Percentiles rank a stretch among this genome's conserved stretches.
Evolutionary conservation across 208 protist genomes (phyloP).

Genomic region (Balamuthia mandrillaris): DNA sequence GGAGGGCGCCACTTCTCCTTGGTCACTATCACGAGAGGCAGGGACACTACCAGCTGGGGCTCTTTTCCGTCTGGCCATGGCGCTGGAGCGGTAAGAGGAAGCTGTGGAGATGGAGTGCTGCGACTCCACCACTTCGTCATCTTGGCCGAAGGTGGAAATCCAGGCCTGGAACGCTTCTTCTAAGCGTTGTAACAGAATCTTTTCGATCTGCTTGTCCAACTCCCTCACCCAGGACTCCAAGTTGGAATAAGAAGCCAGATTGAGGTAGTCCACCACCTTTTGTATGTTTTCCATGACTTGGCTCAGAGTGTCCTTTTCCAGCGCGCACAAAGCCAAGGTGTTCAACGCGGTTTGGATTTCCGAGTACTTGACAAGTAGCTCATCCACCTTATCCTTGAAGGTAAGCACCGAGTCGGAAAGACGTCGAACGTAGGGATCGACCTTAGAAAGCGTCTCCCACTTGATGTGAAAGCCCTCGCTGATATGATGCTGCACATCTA

Average conservation of each 20-base stretch:
- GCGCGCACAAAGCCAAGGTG: constrained; percentile 59
- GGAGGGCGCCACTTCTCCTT: no score
- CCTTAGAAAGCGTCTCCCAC: constrained; percentile 56
- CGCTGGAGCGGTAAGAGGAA: no score
- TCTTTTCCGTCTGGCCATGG: no score
- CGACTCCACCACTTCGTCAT: not conserved
- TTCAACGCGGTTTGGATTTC: constrained; percentile 61
- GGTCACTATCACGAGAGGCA: no score
- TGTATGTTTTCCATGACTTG: constrained; percentile 5
- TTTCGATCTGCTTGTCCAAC: constrained; percentile 65
- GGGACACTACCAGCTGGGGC: no score
- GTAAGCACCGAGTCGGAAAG: constrained; percentile 58
- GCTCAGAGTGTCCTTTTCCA: not conserved
- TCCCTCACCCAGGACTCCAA: constrained; percentile 67
- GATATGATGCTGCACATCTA: constrained; percentile 63
- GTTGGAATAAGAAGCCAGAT: constrained; percentile 69
- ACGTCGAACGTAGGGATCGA: constrained; percentile 67
- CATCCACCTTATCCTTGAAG: constrained; percentile 69
- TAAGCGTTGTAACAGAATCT: constrained; percentile 60
- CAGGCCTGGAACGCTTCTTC: constrained; percentile 61
- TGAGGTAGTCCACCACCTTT: constrained; percentile 73
- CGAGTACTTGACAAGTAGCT: constrained; percentile 52
- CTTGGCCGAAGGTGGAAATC: constrained; percentile 49
- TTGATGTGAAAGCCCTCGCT: constrained; percentile 64
- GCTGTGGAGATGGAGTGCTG: not conserved